A percentile compares a stretch with the other conserved stretches of the same genome.
Evolutionary conservation across 805 yeast genomes (phyloP).

Genomic region (Saturnispora silvae): DNA sequence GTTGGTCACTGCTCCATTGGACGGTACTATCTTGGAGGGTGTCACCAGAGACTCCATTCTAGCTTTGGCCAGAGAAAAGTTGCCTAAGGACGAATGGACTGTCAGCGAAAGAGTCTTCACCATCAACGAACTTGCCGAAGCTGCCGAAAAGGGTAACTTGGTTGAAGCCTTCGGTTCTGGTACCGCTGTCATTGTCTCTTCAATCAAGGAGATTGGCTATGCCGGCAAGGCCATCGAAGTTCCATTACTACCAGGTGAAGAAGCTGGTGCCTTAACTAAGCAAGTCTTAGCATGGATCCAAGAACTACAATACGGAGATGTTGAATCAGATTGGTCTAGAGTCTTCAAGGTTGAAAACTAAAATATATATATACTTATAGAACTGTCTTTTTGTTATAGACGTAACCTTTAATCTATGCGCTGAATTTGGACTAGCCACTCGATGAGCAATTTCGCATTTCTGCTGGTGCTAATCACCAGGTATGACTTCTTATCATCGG

Average conservation of each 20-base stretch:
- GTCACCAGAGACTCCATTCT: conserved; percentile 89
- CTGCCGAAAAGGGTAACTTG: conserved; percentile 69
- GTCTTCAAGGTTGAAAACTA: conserved; percentile 16
- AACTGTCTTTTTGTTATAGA: no score
- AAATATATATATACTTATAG: no score
- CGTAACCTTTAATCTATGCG: no score
- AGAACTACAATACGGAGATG: conserved; percentile 82
- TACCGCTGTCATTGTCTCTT: conserved; percentile 95
- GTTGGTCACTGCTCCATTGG: conserved; percentile 91
- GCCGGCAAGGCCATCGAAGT: conserved; percentile 60
- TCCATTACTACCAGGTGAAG: conserved; percentile 72
- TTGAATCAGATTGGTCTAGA: conserved; percentile 49
- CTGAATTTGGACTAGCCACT: no score
- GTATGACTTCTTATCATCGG: no score
- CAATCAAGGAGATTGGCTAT: conserved; percentile 82
- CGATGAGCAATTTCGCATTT: no score
- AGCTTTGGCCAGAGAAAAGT: conserved; percentile 62
- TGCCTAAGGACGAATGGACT: conserved; percentile 70
- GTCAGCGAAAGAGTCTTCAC: conserved; percentile 76
- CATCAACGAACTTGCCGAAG: conserved; percentile 69
- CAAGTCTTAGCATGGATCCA: conserved; percentile 77
- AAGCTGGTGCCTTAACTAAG: conserved; percentile 69
- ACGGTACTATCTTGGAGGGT: conserved; percentile 95
- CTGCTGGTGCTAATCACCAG: no score
- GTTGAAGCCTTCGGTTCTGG: conserved; percentile 96